Evolutionary conservation across 495 filamentous ascomycete species (phyloP).

Genomic region (Xylaria cubensis): DNA sequence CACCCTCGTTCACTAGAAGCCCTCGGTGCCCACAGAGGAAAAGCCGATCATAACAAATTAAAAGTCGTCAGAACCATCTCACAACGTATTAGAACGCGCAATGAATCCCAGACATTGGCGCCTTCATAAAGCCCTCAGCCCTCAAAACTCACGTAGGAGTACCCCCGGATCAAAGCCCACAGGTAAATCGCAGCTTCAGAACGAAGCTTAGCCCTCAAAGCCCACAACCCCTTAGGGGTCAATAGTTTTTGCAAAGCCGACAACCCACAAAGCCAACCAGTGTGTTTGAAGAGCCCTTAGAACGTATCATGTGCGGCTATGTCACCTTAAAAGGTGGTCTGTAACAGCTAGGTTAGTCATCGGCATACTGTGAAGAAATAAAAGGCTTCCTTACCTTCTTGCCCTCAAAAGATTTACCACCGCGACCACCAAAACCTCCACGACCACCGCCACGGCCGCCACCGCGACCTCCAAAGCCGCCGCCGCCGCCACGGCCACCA

Average conservation of each 20-base stretch:
- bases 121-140: conserved; percentile 39
- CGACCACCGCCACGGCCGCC: conserved; percentile 48
- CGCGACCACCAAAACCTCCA: conserved; percentile 50
- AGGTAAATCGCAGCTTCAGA: conserved; percentile 54
- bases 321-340: conserved; percentile 74
- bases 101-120: conserved; percentile 29
- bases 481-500: conserved; percentile 51
- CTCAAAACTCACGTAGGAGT: conserved; percentile 48
- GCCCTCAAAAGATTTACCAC: conserved; percentile 72
- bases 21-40: conserved; percentile 54
- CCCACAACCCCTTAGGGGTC: conserved; percentile 47
- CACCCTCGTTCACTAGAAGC: conserved; percentile 50
- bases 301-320: conserved; percentile 47
- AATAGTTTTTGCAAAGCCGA: conserved; percentile 55
- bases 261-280: conserved; percentile 58
- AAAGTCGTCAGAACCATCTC: conserved; percentile 14
- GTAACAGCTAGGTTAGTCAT: conserved; percentile 10
- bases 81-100: conserved; percentile 9
- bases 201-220: conserved; percentile 56
- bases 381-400: conserved; percentile 65
- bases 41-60: conserved; percentile 36
- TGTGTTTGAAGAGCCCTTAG: conserved; percentile 52
- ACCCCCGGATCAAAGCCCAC: conserved; percentile 54
- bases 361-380: not conserved
- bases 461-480: conserved; percentile 52